phyloP scores from a whole-genome alignment of 2,329 filamentous ascomycete species.

The Bipolaris bicolor region DNA sequence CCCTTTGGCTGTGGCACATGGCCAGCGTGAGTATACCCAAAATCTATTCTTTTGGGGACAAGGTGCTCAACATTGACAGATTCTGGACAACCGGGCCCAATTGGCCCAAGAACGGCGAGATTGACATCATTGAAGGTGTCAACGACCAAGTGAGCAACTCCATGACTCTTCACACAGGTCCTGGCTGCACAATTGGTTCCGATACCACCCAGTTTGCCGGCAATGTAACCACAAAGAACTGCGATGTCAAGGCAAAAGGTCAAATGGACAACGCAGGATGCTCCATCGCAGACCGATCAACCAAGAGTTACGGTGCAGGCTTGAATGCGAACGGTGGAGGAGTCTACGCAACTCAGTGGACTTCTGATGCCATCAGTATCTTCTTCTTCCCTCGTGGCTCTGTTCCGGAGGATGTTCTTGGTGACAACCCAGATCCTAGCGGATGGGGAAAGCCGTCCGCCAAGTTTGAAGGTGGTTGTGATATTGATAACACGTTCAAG shows the following conservation, averaged over 20 bases:
- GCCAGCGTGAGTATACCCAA: slow-evolving; percentile 50
- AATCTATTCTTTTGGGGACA: not conserved
- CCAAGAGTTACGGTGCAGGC: slow-evolving; percentile 56
- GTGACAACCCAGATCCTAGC: slow-evolving; percentile 66
- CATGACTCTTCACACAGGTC: slow-evolving; percentile 57
- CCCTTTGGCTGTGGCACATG: slow-evolving; percentile 59
- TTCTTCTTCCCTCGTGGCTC: slow-evolving; percentile 79
- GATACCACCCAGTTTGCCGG: slow-evolving; percentile 56
- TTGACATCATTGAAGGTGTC: slow-evolving; percentile 58
- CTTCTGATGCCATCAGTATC: slow-evolving; percentile 70
- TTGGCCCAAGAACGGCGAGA: slow-evolving; percentile 52
- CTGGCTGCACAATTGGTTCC: slow-evolving; percentile 52
- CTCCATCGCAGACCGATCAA: slow-evolving; percentile 49
- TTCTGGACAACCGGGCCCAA: slow-evolving; percentile 44
- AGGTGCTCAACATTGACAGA: slow-evolving; percentile 23
- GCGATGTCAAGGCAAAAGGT: slow-evolving; percentile 53
- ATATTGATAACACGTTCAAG: slow-evolving; percentile 73
- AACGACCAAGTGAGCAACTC: slow-evolving; percentile 51
- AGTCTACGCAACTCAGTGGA: slow-evolving; percentile 67
- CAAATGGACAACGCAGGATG: slow-evolving; percentile 52
- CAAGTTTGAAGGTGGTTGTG: slow-evolving; percentile 70
- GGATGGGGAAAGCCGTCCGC: slow-evolving; percentile 74
- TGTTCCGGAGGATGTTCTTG: slow-evolving; percentile 68
- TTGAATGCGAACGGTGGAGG: slow-evolving; percentile 59
- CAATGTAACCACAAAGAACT: slow-evolving; percentile 55